Base-by-base conservation (phyloP, 192 early-diverging fungal species). In the Gonapodya prolifera region DNA sequence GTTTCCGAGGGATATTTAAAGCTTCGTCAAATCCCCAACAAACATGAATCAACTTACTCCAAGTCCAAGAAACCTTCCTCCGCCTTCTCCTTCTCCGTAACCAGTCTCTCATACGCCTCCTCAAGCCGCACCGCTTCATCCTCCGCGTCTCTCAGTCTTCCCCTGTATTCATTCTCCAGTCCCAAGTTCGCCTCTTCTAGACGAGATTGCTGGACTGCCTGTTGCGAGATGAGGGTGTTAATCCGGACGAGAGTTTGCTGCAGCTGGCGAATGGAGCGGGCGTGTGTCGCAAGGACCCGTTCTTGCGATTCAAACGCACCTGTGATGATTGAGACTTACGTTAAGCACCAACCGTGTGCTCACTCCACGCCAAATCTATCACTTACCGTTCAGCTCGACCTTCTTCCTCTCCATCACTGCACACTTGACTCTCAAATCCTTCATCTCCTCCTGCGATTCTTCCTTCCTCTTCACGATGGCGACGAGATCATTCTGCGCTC, bases 161-260 rank as follows among this genome's bases (percentile, higher is more conserved):
- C 85, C 74, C 87, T 79, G 70, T 87, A 90, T 77, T 88, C 87
- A 71, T 85, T 82, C 77, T 90, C 89, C 16, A 90, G 77, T 2
- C 81, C 87, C 31, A 90, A 81, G 75, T 88, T 90, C 70, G 80
- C 82, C 73, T 90, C 89, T 80, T 87, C 86, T 69, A 90, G 81
- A 16, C 77, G 75, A 18, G 79, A 80, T 45, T 88, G 86, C 16
- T 85, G 78, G 70, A 78, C 77, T 13, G 82, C 76, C 35, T 90
- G 87, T 73, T 84, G 83, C 1, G 85, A 85, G 32, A 90, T 80
- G 30, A 90, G 82, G 0, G 83, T 86, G 80, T 90, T 90, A 76
- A 90, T 84, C 79, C 87, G 89, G 32, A 89, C 83, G 87, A 89
- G 87, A 32, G 89, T 86, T 76, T 86, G 83, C 76, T 87, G 86